Evolutionary conservation across 805 yeast species (phyloP), one percentile per base, ranked within the genome.

Genomic region (Grigorovia jiainica): DNA sequence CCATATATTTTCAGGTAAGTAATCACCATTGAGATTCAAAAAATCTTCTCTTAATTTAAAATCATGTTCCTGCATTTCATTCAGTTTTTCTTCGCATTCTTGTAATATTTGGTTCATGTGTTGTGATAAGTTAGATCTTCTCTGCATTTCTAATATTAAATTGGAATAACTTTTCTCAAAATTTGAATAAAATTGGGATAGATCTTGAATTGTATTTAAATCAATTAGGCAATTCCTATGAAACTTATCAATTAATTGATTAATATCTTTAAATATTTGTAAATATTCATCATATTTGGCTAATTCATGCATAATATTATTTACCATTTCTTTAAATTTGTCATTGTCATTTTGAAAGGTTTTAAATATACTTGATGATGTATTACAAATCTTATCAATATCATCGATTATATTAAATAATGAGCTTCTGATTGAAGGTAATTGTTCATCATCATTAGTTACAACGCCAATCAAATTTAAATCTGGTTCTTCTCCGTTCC

Each of bases 1-100:
- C 76, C 77, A 75, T 3, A 76, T 59, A 45, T 73, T 74, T 36
- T 58, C 65, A 0, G 89, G 89, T 11, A 81, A 59, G 47, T 58
- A 80, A 33, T 71, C 72, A 0, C 79, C 81, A 57, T 78, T 67
- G 5, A 60, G 54, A 2, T 54, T 48, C 36, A 76, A 47, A 47
- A 81, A 81, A 9, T 52, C 41, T 16, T 62, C 51, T 33, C 84
- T 62, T 10, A 58, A 53, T 1, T 52, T 54, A 30, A 57, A 53
- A 46, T 81, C 87, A 2, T 70, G 67, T 4, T 57, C 52, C 39
- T 68, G 65, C 4, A 75, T 49, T 4, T 53, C 41, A 13, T 61
- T 48, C 13, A 80, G 52, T 36, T 66, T 63, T 0, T 49, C 36
- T 38, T 70, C 61, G 48, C 80, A 69, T 1, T 65, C 65, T 6